Evolutionary conservation across 176 grass and related monocot species (phyloP).

Genomic region (Avena eriantha): DNA sequence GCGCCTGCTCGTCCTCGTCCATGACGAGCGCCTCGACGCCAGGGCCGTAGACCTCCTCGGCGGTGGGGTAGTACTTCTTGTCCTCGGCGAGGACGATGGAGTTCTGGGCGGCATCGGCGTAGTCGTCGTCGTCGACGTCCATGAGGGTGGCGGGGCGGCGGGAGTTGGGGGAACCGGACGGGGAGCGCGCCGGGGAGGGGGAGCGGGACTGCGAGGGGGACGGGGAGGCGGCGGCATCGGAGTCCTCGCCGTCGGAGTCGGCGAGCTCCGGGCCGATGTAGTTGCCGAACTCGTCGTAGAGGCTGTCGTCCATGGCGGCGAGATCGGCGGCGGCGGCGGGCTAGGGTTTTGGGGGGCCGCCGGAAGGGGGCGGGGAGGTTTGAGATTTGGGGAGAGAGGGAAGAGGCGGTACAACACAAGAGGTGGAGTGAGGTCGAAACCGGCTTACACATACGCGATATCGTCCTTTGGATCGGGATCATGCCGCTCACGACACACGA

Average conservation of each 20-base stretch:
- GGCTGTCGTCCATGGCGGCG: conserved; percentile 87
- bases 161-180: conserved; percentile 48
- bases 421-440: conserved; percentile 9
- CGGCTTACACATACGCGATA: background rate
- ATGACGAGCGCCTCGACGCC: conserved; percentile 98
- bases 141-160: conserved; percentile 55
- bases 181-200: conserved; percentile 52
- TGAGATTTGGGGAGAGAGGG: conserved; percentile 24
- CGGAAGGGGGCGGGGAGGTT: conserved; percentile 29
- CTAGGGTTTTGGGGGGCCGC: conserved; percentile 52
- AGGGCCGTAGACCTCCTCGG: conserved; percentile 94
- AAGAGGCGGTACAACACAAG: background rate
- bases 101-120: conserved; percentile 56
- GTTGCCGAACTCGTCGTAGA: conserved; percentile 99
- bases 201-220: conserved; percentile 53
- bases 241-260: conserved; percentile 72
- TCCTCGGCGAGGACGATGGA: conserved; percentile 94
- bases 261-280: conserved; percentile 96
- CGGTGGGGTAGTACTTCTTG: conserved; percentile 99
- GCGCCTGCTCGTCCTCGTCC: conserved; percentile 96
- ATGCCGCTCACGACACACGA: background rate
- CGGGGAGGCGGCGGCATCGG: conserved; percentile 53
- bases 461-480: conserved; percentile 17
- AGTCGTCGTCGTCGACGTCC: conserved; percentile 71
- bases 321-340: conserved; percentile 12